A percentile compares a stretch with the other conserved stretches of the same genome.
These are phyloP conservation scores for Chimonanthus praecox DNA, from an alignment of 164 flowering plant genomes.

Conservation along the genomic window DNA sequence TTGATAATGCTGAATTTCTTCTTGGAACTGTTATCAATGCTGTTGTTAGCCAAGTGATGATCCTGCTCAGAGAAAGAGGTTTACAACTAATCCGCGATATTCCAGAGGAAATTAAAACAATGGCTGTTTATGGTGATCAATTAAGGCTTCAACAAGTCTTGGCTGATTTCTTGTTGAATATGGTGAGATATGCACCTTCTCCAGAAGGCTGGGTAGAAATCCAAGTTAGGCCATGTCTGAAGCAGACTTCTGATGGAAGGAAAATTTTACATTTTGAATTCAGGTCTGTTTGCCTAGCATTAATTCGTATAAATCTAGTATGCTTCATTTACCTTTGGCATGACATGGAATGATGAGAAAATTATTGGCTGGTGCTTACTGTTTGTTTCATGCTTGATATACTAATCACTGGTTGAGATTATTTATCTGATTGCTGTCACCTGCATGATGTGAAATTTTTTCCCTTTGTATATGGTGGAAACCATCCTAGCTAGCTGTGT, in stretches of 20 bases:
- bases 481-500: too few species aligned
- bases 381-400: background rate
- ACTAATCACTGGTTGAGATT: background rate
- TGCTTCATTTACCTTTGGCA: background rate
- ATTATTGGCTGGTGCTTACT: background rate
- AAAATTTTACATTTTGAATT: slow-evolving; percentile 55
- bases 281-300: slow-evolving; percentile 44
- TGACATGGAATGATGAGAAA: too few species aligned
- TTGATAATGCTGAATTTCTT: slow-evolving; percentile 63
- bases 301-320: background rate
- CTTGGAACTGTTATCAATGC: slow-evolving; percentile 84
- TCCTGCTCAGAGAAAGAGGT: slow-evolving; percentile 65
- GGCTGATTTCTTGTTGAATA: slow-evolving; percentile 72
- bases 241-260: slow-evolving; percentile 43
- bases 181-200: slow-evolving; percentile 75
- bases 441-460: background rate
- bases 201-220: slow-evolving; percentile 97
- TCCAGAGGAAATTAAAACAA: slow-evolving; percentile 78
- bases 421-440: background rate
- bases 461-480: too few species aligned
- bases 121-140: slow-evolving; percentile 82
- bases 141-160: slow-evolving; percentile 77
- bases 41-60: slow-evolving; percentile 90
- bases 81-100: slow-evolving; percentile 80
- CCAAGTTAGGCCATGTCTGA: slow-evolving; percentile 61